These are phyloP conservation scores for Mucor indicus DNA, from an alignment of 371 early-diverging fungal species.

Conservation along the genomic window DNA sequence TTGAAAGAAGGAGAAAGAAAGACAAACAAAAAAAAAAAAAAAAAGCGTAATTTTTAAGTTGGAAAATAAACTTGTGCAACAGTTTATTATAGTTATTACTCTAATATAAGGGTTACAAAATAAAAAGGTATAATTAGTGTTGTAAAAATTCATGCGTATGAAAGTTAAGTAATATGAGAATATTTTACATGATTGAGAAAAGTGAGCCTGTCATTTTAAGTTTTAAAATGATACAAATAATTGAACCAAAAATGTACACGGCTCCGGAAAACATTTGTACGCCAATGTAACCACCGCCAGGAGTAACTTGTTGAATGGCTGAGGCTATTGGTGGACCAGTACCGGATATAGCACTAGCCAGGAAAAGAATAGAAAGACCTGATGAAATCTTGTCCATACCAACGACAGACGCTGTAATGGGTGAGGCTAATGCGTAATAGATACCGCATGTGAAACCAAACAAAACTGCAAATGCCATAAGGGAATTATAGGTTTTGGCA, in stretches of 20 bases:
- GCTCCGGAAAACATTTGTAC: constrained; percentile 42
- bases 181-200: constrained; percentile 18
- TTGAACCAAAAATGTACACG: constrained; percentile 29
- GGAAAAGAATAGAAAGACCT: constrained; percentile 54
- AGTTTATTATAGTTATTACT: not conserved
- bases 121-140: not conserved
- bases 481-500: constrained; percentile 39
- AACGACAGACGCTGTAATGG: constrained; percentile 53
- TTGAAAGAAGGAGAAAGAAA: not conserved
- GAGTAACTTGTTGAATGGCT: constrained; percentile 28
- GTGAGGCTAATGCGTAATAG: constrained; percentile 45
- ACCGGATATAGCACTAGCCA: constrained; percentile 37
- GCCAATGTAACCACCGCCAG: constrained; percentile 28
- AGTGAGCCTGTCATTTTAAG: constrained; percentile 20
- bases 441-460: constrained; percentile 44
- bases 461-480: constrained; percentile 48
- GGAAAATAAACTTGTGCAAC: too few relatives aligned
- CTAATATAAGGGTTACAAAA: not conserved
- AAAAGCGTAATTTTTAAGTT: too few relatives aligned
- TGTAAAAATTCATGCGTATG: not conserved
- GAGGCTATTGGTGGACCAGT: constrained; percentile 32
- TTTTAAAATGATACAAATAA: constrained; percentile 19
- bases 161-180: too few relatives aligned
- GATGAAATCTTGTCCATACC: constrained; percentile 49
- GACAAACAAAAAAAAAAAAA: not conserved